Base-by-base conservation (phyloP, 306 rosid species). In the Sechiopsis laciniata region DNA sequence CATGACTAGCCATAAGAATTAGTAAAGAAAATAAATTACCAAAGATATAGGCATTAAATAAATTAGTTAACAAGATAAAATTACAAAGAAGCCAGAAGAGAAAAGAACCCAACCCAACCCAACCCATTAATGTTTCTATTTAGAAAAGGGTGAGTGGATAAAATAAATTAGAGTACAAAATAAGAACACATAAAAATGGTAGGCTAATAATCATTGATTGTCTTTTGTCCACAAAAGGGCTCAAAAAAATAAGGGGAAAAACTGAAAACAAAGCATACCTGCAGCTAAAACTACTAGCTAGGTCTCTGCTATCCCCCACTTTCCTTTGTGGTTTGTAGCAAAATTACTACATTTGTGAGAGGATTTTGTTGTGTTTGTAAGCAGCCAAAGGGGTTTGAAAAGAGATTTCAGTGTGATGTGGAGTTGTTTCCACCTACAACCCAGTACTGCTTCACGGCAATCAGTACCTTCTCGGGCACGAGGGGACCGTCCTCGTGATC, bases 401-500 rank as follows among this genome's bases (percentile, higher is more conserved):
- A 67, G 37, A 20, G 54, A 11, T 20, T 65, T 80, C 85, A 10
- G 87, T 29, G 59, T 72, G 88, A 84, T 32, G 96, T 89, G 79
- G 85, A 55, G 87, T 94, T 94, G 40, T 90, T 94, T 63, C 87
- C 84, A 75, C 77, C 91, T 53, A 65, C 74, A 80, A 87, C 95
- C 98, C 98, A 94, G 72, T 94, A 94, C 79, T 87, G 97, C 86
- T 94, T 94, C 51, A 94, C 98, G 37, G 95, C 97, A 74, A 94
- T 62, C 77, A 94, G 83, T 71, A 94, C 76, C 88, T 94, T 94
- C 85, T 87, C 96, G 5, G 98, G 87, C 58, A 94, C 89, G 52
- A 94, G 92, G 1, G 98, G 98, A 12, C 98, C 97, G 74, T 94
- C 97, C 73, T 94, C 98, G 53, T 90, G 98, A 82, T 94, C 98